Percentiles rank a stretch among this genome's conserved stretches.
These are phyloP conservation scores for Xylaria sp. DNA, from an alignment of 2,329 filamentous ascomycete genomes.

Conservation along the genomic window DNA sequence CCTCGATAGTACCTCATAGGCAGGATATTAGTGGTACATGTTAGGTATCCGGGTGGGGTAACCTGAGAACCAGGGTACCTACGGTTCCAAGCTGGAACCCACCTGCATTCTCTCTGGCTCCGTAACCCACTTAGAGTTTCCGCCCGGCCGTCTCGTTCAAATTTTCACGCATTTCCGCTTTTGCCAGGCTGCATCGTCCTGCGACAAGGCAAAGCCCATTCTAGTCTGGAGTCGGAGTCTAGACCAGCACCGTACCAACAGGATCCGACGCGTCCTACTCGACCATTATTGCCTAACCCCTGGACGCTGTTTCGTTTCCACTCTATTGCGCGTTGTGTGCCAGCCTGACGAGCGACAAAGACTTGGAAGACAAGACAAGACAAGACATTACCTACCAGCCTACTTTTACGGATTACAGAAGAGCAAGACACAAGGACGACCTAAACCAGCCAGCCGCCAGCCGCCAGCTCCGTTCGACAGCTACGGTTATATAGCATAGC, in stretches of 20 bases:
- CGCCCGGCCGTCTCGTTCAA: conserved; percentile 21
- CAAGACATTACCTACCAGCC: conserved; percentile 10
- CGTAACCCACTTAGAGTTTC: conserved; percentile 10
- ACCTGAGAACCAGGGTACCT: background rate
- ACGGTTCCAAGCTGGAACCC: background rate
- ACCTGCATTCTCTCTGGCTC: background rate
- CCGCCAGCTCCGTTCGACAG: background rate
- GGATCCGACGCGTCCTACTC: conserved; percentile 30
- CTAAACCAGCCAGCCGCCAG: conserved; percentile 10
- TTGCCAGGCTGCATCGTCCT: conserved; percentile 32
- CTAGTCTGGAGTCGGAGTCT: conserved; percentile 26
- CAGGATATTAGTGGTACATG: too few relatives aligned
- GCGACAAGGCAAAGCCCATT: conserved; percentile 26
- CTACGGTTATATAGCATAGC: background rate
- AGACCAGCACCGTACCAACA: conserved; percentile 31
- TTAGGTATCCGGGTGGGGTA: background rate
- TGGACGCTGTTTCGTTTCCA: conserved; percentile 24
- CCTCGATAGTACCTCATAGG: too few relatives aligned
- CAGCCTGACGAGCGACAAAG: conserved; percentile 26
- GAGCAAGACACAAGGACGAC: conserved; percentile 13
- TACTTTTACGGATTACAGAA: background rate
- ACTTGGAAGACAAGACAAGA: background rate
- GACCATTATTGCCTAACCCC: conserved; percentile 10
- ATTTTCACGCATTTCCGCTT: conserved; percentile 38
- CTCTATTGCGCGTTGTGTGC: conserved; percentile 19